phyloP scores from a whole-genome alignment of 2,329 filamentous ascomycete species.

The Phaeosphaeriaceae sp. region DNA sequence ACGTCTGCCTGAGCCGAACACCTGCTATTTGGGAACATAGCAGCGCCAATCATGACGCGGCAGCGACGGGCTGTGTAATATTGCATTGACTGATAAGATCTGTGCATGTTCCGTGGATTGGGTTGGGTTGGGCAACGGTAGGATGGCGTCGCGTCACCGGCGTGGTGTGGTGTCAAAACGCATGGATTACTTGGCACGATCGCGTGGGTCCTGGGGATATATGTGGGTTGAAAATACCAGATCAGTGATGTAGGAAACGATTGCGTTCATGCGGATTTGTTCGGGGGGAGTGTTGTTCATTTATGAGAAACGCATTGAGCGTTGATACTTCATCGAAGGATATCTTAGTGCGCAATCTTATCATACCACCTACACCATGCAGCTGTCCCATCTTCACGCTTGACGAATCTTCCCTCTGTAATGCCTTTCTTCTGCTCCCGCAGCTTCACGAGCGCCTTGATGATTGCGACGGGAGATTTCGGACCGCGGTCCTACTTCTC shows the following conservation, averaged over 20 bases:
- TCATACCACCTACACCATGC: not conserved
- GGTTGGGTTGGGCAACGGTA: not conserved
- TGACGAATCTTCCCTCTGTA: not conserved
- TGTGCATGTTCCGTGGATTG: not conserved
- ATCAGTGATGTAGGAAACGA: not conserved
- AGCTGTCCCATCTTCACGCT: not conserved
- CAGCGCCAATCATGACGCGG: not conserved
- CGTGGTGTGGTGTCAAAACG: not conserved
- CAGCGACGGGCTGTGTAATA: not conserved
- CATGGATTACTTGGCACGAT: not conserved
- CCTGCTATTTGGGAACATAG: not conserved
- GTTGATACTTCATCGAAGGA: not conserved
- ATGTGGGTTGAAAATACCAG: not conserved
- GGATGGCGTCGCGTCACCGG: not conserved
- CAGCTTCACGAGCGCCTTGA: not conserved
- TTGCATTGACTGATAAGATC: not conserved
- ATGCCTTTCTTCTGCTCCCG: not conserved
- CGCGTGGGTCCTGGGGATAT: not conserved
- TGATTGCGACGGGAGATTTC: not conserved
- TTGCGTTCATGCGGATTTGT: not conserved
- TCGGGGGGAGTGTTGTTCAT: not conserved
- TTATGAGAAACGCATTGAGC: not conserved
- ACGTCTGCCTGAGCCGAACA: not conserved
- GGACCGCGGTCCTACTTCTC: slow-evolving; percentile 9
- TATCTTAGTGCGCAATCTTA: not conserved